Percentiles rank a stretch among this genome's conserved stretches.
Conservation (phyloP, 305 asterid species). For the Fraxinus paxiana region DNA sequence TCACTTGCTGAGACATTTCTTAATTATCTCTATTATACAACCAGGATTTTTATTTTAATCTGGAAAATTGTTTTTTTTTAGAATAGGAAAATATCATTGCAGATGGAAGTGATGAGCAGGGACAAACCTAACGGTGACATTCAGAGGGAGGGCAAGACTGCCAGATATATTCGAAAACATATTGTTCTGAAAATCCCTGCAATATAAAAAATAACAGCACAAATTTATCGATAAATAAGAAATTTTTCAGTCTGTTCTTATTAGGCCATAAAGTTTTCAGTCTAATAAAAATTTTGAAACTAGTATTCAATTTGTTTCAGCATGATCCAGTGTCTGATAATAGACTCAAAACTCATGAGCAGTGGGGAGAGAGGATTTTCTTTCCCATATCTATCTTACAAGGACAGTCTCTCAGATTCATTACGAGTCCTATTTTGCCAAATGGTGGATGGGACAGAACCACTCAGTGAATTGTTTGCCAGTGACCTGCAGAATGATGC, state of each 20-base stretch:
- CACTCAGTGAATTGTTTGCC: slow-evolving; percentile 65
- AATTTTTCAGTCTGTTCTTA: not conserved
- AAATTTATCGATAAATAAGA: slow-evolving; percentile 8
- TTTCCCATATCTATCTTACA: slow-evolving; percentile 52
- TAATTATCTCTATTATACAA: not conserved
- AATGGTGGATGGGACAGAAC: slow-evolving; percentile 74
- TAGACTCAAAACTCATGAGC: not conserved
- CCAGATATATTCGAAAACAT: slow-evolving; percentile 58
- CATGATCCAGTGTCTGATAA: not conserved
- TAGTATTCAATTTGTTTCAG: not conserved
- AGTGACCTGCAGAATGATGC: slow-evolving; percentile 58
- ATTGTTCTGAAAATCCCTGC: slow-evolving; percentile 81
- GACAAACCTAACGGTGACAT: slow-evolving; percentile 56
- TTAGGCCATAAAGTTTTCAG: not conserved
- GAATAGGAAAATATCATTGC: not conserved
- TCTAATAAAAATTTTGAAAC: not conserved
- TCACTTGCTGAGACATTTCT: not conserved
- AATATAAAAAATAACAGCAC: slow-evolving; percentile 17
- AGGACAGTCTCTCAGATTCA: slow-evolving; percentile 48
- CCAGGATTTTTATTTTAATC: not conserved
- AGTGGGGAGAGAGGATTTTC: not conserved
- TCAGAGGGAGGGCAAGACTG: slow-evolving; percentile 34
- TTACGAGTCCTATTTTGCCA: slow-evolving; percentile 72
- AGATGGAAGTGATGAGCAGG: not conserved
- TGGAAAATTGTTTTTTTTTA: slow-evolving; percentile 1